phyloP scores from a whole-genome alignment of 371 early-diverging fungal genomes.

The Circinella minor region DNA sequence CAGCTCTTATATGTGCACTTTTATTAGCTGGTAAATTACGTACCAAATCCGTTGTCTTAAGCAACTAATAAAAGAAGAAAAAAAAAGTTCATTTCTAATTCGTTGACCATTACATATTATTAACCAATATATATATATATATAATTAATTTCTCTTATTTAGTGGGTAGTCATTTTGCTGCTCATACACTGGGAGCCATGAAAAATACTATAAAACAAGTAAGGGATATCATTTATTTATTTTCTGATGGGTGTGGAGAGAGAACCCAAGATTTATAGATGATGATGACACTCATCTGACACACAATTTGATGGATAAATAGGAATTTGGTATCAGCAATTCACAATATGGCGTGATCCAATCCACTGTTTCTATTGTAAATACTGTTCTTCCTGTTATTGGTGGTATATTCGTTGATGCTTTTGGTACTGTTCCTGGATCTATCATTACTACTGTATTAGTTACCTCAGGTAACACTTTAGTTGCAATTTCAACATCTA shows the following conservation, averaged over 20 bases:
- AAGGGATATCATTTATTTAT: not conserved
- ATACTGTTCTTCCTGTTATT: constrained; percentile 70
- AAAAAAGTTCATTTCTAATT: too few relatives aligned
- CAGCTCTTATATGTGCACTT: constrained; percentile 67
- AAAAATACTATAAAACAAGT: constrained; percentile 72
- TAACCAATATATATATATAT: too few relatives aligned
- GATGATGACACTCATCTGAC: not conserved
- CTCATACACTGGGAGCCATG: constrained; percentile 74
- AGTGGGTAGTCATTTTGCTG: constrained; percentile 80
- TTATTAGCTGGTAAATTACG: constrained; percentile 61
- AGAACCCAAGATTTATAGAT: too few relatives aligned
- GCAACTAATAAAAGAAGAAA: too few relatives aligned
- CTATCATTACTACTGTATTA: constrained; percentile 65
- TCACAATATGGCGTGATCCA: constrained; percentile 75
- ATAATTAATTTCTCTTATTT: constrained; percentile 5
- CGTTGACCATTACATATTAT: too few relatives aligned
- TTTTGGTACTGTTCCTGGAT: constrained; percentile 71
- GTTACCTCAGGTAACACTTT: constrained; percentile 67
- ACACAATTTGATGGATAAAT: not conserved
- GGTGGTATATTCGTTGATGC: constrained; percentile 78
- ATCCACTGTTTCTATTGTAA: constrained; percentile 73
- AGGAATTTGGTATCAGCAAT: constrained; percentile 73
- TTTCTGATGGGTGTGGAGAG: too few relatives aligned
- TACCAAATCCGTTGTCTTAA: not conserved
- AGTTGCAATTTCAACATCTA: constrained; percentile 64